Evolutionary conservation across 345 rosid genomes (phyloP).

Genomic region (Geranium rotundifolium): DNA sequence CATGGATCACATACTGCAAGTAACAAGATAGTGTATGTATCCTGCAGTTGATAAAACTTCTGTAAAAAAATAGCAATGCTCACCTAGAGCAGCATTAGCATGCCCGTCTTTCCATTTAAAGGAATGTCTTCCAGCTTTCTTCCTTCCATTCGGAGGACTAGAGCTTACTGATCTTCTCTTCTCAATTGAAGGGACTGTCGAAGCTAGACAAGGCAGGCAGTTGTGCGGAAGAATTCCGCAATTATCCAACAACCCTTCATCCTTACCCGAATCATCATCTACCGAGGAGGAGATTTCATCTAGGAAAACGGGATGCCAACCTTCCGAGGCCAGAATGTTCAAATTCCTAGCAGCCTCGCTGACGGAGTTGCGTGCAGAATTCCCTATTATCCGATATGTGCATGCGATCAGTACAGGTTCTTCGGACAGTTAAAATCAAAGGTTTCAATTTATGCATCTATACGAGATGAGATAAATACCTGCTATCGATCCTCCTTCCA

Average conservation of each 20-base stretch:
- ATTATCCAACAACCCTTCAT: slow-evolving; percentile 35
- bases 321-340: slow-evolving; percentile 22
- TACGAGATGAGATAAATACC: slow-evolving; percentile 22
- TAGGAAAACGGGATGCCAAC: slow-evolving; percentile 39
- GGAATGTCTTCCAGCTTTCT: slow-evolving; percentile 49
- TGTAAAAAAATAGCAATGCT: slow-evolving; percentile 14
- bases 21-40: too few species aligned
- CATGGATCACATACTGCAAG: background rate
- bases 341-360: slow-evolving; percentile 10
- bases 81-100: slow-evolving; percentile 45
- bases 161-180: slow-evolving; percentile 60
- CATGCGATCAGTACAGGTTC: slow-evolving; percentile 22
- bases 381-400: slow-evolving; percentile 30
- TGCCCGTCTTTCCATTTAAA: slow-evolving; percentile 83
- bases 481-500: slow-evolving; percentile 40
- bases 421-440: slow-evolving; percentile 12
- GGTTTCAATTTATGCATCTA: slow-evolving; percentile 30
- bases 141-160: slow-evolving; percentile 53
- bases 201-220: slow-evolving; percentile 80
- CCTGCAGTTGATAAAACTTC: too few species aligned
- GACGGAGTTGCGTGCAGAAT: slow-evolving; percentile 17
- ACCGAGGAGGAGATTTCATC: slow-evolving; percentile 43
- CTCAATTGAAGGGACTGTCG: slow-evolving; percentile 52
- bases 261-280: slow-evolving; percentile 41
- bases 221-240: slow-evolving; percentile 65